These are phyloP conservation scores for Stromatinia cepivora DNA, from an alignment of 2,329 filamentous ascomycete species.

Conservation along the genomic window DNA sequence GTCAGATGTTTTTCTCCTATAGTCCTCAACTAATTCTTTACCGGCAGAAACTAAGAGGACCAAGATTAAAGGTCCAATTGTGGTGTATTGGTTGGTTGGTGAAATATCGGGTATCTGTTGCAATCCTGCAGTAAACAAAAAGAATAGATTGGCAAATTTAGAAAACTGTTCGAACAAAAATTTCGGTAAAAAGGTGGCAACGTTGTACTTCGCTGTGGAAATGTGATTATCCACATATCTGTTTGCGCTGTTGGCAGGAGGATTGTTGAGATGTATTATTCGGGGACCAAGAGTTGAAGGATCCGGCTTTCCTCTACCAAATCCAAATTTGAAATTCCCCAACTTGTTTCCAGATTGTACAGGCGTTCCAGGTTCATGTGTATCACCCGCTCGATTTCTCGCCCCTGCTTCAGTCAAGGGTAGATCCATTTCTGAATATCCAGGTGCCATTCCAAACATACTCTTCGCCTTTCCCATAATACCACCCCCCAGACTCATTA, in stretches of 20 bases:
- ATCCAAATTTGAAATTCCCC: conserved; percentile 87
- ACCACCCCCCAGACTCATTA: conserved; percentile 82
- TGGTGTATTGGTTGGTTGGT: conserved; percentile 93
- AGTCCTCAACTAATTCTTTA: conserved; percentile 94
- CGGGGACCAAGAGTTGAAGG: conserved; percentile 88
- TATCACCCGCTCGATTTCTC: conserved; percentile 47
- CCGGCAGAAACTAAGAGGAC: conserved; percentile 92
- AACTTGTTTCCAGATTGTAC: conserved; percentile 55
- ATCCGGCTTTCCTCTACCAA: conserved; percentile 80
- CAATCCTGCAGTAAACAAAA: conserved; percentile 91
- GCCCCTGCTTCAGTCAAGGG: conserved; percentile 79
- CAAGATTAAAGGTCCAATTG: conserved; percentile 87
- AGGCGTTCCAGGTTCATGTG: conserved; percentile 46
- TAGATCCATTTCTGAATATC: conserved; percentile 98
- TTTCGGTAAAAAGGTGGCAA: conserved; percentile 90
- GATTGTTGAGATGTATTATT: conserved; percentile 94
- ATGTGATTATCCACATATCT: conserved; percentile 97
- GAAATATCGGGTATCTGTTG: conserved; percentile 96
- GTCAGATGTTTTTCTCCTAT: conserved; percentile 84
- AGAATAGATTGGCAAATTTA: conserved; percentile 98
- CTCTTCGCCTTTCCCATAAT: conserved; percentile 85
- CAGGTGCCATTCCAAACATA: conserved; percentile 79
- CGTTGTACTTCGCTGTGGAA: conserved; percentile 96
- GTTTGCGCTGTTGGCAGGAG: conserved; percentile 82
- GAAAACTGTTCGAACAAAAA: conserved; percentile 98